phyloP scores from a whole-genome alignment of 2,329 filamentous ascomycete genomes.

The Celoporthe dispersa region DNA sequence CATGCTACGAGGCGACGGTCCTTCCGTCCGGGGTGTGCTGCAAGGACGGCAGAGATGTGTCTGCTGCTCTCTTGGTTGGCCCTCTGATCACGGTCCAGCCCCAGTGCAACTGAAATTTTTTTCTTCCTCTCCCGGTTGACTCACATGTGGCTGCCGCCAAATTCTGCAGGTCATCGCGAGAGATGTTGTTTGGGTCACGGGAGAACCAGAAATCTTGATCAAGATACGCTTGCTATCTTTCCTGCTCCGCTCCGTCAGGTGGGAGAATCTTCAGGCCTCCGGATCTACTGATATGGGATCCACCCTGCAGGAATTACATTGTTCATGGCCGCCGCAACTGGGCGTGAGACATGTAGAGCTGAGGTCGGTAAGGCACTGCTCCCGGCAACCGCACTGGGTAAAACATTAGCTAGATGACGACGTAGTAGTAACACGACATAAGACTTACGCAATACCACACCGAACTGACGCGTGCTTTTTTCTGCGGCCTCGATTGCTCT shows the following conservation, averaged over 20 bases:
- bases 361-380: conserved; percentile 18
- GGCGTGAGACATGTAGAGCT: conserved; percentile 21
- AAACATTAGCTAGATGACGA: conserved; percentile 14
- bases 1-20: neutral
- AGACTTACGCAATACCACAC: conserved; percentile 29
- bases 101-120: neutral
- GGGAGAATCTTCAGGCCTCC: neutral
- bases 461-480: conserved; percentile 8
- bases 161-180: neutral
- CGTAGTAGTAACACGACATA: neutral
- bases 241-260: neutral
- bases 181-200: neutral
- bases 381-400: conserved; percentile 23
- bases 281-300: conserved; percentile 8
- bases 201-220: neutral
- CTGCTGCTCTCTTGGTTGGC: neutral
- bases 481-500: conserved; percentile 10
- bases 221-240: neutral
- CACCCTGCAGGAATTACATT: conserved; percentile 18
- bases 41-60: conserved; percentile 7
- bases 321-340: conserved; percentile 21
- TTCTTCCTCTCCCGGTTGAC: too few species aligned
- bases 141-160: neutral
- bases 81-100: neutral
- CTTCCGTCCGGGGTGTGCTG: conserved; percentile 1